Percentiles rank a stretch among this genome's conserved stretches.
These are phyloP conservation scores for Sporisorium graminicola DNA, from an alignment of 1,284 basidiomycete genomes.

Conservation along the genomic window DNA sequence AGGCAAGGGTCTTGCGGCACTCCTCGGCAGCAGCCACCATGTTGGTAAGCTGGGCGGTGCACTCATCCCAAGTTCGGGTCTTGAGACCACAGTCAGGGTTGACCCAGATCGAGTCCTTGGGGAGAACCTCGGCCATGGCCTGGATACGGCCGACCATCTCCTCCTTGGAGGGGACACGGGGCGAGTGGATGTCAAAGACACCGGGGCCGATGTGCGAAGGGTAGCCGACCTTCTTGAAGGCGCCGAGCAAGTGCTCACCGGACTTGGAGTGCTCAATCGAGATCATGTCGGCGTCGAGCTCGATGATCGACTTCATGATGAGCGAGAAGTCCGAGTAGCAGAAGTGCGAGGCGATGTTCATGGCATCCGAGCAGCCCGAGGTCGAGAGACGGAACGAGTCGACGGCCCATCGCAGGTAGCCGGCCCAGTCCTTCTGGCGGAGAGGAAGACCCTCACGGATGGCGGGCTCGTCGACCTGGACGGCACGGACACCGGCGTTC, in stretches of 20 bases:
- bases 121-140: conserved; percentile 74
- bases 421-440: conserved; percentile 65
- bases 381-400: conserved; percentile 69
- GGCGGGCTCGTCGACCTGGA: conserved; percentile 99
- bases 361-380: conserved; percentile 64
- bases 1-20: conserved; percentile 78
- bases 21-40: conserved; percentile 76
- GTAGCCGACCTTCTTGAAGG: conserved; percentile 96
- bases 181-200: conserved; percentile 95
- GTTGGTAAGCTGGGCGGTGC: conserved; percentile 75
- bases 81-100: conserved; percentile 84
- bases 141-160: conserved; percentile 95
- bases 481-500: conserved; percentile 95
- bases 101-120: conserved; percentile 75
- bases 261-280: conserved; percentile 85
- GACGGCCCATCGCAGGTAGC: conserved; percentile 69
- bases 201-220: conserved; percentile 98
- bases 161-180: conserved; percentile 86
- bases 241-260: conserved; percentile 83
- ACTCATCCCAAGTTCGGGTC: conserved; percentile 72
- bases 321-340: conserved; percentile 81
- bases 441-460: conserved; percentile 88
- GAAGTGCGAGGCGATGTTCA: conserved; percentile 69
- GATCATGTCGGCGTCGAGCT: conserved; percentile 98
- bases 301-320: conserved; percentile 97